Percentiles rank a stretch among this genome's conserved stretches.
phyloP scores from a whole-genome alignment of 352 stramenopile genomes.

The Pythium brassicae region DNA sequence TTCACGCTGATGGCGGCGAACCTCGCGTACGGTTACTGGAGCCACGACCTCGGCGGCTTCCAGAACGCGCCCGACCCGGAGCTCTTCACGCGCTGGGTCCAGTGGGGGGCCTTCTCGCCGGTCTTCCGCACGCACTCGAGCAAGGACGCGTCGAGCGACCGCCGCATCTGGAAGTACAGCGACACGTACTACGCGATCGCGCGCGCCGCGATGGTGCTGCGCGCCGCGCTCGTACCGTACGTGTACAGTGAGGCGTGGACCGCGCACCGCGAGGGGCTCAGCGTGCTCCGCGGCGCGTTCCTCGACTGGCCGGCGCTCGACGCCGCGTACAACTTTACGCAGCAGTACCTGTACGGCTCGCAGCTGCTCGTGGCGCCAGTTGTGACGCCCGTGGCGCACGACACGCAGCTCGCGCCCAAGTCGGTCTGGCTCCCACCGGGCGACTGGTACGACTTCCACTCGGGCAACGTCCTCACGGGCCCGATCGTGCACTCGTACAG shows the following conservation, averaged over 20 bases:
- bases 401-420: slow-evolving; percentile 20
- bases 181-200: slow-evolving; percentile 26
- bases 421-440: slow-evolving; percentile 41
- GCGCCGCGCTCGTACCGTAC: slow-evolving; percentile 35
- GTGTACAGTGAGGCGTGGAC: slow-evolving; percentile 31
- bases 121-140: slow-evolving; percentile 40
- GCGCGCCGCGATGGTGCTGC: slow-evolving; percentile 23
- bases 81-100: slow-evolving; percentile 40
- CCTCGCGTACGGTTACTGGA: slow-evolving; percentile 46
- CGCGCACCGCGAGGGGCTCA: slow-evolving; percentile 23
- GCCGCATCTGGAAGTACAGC: slow-evolving; percentile 31
- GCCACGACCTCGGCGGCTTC: slow-evolving; percentile 42
- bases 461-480: slow-evolving; percentile 15
- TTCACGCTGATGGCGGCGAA: slow-evolving; percentile 46
- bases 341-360: slow-evolving; percentile 45
- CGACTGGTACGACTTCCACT: slow-evolving; percentile 33
- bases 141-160: slow-evolving; percentile 23
- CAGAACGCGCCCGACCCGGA: slow-evolving; percentile 22
- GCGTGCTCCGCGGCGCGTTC: slow-evolving; percentile 33
- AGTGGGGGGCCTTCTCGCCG: slow-evolving; percentile 34
- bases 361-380: slow-evolving; percentile 40
- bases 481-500: slow-evolving; percentile 18
- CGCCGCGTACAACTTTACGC: slow-evolving; percentile 24
- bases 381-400: slow-evolving; percentile 15
- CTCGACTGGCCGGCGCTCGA: slow-evolving; percentile 33